Conservation (phyloP, 176 grass and related monocot species). For the Olyra latifolia region DNA sequence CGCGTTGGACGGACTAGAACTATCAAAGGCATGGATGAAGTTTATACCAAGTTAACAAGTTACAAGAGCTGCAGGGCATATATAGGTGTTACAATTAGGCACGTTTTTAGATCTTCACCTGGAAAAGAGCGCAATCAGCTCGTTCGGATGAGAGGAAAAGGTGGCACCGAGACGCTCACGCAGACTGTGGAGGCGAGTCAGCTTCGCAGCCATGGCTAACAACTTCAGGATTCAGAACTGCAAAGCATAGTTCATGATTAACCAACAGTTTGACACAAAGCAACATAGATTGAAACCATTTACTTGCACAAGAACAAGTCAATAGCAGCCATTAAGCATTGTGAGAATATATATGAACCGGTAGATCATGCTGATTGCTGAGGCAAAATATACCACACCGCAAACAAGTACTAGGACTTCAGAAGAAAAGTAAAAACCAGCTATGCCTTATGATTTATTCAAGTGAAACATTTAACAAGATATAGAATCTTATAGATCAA, state of each 20-base stretch:
- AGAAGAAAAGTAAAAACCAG: background rate
- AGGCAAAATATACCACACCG: background rate
- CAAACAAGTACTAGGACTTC: background rate
- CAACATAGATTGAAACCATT: background rate
- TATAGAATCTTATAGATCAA: background rate
- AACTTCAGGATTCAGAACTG: conserved; percentile 27
- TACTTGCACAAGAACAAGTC: conserved; percentile 41
- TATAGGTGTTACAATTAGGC: background rate
- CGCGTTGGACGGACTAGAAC: background rate
- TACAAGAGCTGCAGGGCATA: background rate
- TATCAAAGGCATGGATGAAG: background rate
- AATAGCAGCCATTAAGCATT: conserved; percentile 6
- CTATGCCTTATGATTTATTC: background rate
- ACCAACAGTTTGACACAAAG: background rate
- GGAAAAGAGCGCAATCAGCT: conserved; percentile 91
- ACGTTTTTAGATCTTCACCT: conserved; percentile 53
- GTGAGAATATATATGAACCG: background rate
- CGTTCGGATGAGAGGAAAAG: conserved; percentile 87
- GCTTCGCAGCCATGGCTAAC: conserved; percentile 65
- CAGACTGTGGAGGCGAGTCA: conserved; percentile 86
- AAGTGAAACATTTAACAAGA: background rate
- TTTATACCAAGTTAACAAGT: background rate
- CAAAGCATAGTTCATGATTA: conserved; percentile 7
- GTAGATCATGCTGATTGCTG: background rate
- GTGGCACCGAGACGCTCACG: conserved; percentile 74